phyloP scores from a whole-genome alignment of 352 stramenopile genomes.

The Thraustotheca clavata region DNA sequence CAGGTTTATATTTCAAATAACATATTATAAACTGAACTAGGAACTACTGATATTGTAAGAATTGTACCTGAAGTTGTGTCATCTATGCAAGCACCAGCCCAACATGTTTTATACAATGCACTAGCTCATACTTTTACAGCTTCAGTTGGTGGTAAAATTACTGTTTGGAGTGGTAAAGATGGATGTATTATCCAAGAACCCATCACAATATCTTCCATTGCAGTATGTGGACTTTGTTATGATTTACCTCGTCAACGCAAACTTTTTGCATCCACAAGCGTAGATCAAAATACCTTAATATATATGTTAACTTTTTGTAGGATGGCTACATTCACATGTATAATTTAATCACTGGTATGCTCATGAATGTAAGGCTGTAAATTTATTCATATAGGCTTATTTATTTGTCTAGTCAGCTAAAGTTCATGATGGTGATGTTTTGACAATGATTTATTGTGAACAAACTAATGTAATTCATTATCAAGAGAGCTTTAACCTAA shows the following conservation, averaged over 20 bases:
- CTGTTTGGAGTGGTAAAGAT: slow-evolving; percentile 59
- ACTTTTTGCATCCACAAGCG: slow-evolving; percentile 55
- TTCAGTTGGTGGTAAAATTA: slow-evolving; percentile 45
- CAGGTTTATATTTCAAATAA: not conserved
- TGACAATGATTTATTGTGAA: slow-evolving; percentile 49
- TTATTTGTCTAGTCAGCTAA: slow-evolving; percentile 29
- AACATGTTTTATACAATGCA: slow-evolving; percentile 44
- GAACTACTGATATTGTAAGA: slow-evolving; percentile 43
- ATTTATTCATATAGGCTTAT: not conserved
- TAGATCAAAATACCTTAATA: slow-evolving; percentile 22
- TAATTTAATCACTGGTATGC: slow-evolving; percentile 51
- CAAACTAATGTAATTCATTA: slow-evolving; percentile 32
- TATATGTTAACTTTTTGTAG: slow-evolving; percentile 21
- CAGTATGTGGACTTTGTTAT: slow-evolving; percentile 52
- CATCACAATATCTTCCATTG: slow-evolving; percentile 34
- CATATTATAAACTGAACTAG: too few relatives aligned
- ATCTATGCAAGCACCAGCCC: slow-evolving; percentile 30
- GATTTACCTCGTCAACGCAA: slow-evolving; percentile 55
- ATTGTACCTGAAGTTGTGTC: slow-evolving; percentile 38
- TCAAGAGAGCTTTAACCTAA: not conserved
- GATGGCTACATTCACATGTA: slow-evolving; percentile 55
- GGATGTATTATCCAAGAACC: slow-evolving; percentile 48
- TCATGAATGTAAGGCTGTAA: slow-evolving; percentile 36
- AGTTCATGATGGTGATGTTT: slow-evolving; percentile 49
- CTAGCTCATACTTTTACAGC: slow-evolving; percentile 56